phyloP scores from a whole-genome alignment of 2,329 filamentous ascomycete species.

The Pseudophaeomoniella oleicola region DNA sequence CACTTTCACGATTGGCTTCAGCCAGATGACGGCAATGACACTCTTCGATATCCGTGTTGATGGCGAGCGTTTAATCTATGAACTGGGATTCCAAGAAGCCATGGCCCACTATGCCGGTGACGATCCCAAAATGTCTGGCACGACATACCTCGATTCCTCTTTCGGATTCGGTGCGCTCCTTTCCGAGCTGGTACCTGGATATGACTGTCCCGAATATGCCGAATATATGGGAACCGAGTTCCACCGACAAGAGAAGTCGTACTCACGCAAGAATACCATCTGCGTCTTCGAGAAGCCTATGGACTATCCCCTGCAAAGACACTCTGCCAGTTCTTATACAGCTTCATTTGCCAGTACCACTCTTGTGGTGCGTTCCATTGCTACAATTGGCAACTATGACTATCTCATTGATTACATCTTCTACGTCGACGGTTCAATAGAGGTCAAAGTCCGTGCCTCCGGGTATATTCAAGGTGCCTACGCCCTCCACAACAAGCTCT shows the following conservation, averaged over 20 bases:
- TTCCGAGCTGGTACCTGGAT: constrained; percentile 14
- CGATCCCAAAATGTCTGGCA: constrained; percentile 13
- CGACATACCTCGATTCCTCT: constrained; percentile 17
- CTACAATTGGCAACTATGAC: constrained; percentile 42
- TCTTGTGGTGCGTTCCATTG: constrained; percentile 30
- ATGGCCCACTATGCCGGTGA: constrained; percentile 35
- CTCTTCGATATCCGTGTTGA: constrained; percentile 37
- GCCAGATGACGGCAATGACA: constrained; percentile 29
- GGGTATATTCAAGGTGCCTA: constrained; percentile 16
- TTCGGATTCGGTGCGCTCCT: constrained; percentile 17
- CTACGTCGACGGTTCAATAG: constrained; percentile 35
- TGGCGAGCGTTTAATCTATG: constrained; percentile 36
- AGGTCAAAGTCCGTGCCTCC: constrained; percentile 33
- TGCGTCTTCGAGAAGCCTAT: constrained; percentile 12
- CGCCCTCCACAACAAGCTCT: constrained; percentile 16
- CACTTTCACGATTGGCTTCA: constrained; percentile 34
- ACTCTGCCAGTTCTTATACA: constrained; percentile 14
- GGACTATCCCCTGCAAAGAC: constrained; percentile 18
- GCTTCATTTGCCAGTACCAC: constrained; percentile 19
- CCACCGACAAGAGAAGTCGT: constrained; percentile 10
- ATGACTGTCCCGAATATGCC: constrained; percentile 16
- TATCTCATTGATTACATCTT: constrained; percentile 38
- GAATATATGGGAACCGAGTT: constrained; percentile 12
- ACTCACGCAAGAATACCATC: constrained; percentile 19
- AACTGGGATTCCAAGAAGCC: constrained; percentile 38